Conservation (phyloP, 108 stramenopile genomes). For the Fragilaria crotonensis region DNA sequence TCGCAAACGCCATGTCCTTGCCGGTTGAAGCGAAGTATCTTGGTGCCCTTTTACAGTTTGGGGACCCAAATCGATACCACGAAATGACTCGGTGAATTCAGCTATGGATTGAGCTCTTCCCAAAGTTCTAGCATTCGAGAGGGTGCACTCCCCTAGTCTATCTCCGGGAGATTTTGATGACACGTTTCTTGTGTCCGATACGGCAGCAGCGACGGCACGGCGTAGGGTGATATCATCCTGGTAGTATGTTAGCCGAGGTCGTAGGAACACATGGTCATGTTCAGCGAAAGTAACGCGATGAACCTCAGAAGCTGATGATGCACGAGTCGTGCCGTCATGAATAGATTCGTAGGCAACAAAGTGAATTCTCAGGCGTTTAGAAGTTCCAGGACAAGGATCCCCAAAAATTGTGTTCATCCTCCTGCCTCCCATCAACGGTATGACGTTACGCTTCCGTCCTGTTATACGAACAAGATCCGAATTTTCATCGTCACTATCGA, state of each 20-base stretch:
- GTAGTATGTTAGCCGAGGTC: slow-evolving; percentile 16
- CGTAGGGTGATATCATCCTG: not conserved
- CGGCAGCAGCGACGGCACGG: too few species aligned
- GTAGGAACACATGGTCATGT: slow-evolving; percentile 43
- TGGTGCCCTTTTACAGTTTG: too few species aligned
- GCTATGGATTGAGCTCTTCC: too few species aligned
- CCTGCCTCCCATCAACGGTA: slow-evolving; percentile 26
- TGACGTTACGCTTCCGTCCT: not conserved
- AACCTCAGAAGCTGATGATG: slow-evolving; percentile 25
- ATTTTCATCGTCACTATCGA: slow-evolving; percentile 4
- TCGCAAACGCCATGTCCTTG: slow-evolving; percentile 19
- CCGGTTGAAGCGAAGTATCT: too few species aligned
- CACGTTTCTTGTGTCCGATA: too few species aligned
- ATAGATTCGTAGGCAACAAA: slow-evolving; percentile 21
- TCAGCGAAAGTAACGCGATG: slow-evolving; percentile 48
- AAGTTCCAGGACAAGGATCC: slow-evolving; percentile 64
- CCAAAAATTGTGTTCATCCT: slow-evolving; percentile 63
- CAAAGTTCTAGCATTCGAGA: too few species aligned
- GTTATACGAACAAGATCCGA: not conserved
- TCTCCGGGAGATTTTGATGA: too few species aligned
- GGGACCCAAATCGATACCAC: too few species aligned
- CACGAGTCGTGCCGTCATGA: not conserved
- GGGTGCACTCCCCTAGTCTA: too few species aligned
- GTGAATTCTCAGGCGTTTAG: slow-evolving; percentile 38
- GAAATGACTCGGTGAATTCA: too few species aligned